Percentiles rank a stretch among this genome's conserved stretches.
These are phyloP conservation scores for Irpex sp. DNA, from an alignment of 1,284 basidiomycete species.

Conservation along the genomic window DNA sequence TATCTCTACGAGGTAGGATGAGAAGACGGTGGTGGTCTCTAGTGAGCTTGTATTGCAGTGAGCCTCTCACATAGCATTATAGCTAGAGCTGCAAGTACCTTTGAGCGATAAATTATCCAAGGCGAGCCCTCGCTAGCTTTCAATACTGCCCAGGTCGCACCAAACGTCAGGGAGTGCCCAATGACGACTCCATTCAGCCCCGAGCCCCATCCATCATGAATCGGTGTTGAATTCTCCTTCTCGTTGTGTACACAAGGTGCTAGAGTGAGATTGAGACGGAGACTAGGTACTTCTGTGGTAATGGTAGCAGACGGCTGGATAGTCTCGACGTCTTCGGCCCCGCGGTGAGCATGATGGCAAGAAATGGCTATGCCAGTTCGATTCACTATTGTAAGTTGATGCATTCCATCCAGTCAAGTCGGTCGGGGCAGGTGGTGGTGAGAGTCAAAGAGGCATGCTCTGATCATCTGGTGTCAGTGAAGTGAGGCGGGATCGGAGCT, in stretches of 20 bases:
- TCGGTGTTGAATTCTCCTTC: conserved; percentile 6
- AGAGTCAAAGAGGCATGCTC: neutral
- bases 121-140: conserved; percentile 39
- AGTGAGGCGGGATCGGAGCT: neutral
- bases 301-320: neutral
- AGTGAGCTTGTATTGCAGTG: conserved; percentile 17
- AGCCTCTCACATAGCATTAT: neutral
- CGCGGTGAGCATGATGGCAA: conserved; percentile 1
- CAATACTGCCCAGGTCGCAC: conserved; percentile 40
- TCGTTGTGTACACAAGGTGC: conserved; percentile 4
- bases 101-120: conserved; percentile 54
- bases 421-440: neutral
- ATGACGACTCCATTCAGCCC: conserved; percentile 11
- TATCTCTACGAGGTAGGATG: conserved; percentile 53
- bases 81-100: conserved; percentile 33
- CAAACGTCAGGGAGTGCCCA: conserved; percentile 15
- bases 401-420: conserved; percentile 8
- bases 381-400: conserved; percentile 19
- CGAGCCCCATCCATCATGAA: conserved; percentile 13
- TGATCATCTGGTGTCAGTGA: neutral
- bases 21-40: conserved; percentile 39
- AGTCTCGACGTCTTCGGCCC: neutral
- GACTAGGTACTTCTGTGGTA: conserved; percentile 3
- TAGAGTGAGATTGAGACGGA: conserved; percentile 6
- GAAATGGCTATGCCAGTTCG: conserved; percentile 14